Percentiles rank a stretch among this genome's conserved stretches.
Conservation (phyloP, 768 basidiomycete genomes). For the Tulasnella sp. region DNA sequence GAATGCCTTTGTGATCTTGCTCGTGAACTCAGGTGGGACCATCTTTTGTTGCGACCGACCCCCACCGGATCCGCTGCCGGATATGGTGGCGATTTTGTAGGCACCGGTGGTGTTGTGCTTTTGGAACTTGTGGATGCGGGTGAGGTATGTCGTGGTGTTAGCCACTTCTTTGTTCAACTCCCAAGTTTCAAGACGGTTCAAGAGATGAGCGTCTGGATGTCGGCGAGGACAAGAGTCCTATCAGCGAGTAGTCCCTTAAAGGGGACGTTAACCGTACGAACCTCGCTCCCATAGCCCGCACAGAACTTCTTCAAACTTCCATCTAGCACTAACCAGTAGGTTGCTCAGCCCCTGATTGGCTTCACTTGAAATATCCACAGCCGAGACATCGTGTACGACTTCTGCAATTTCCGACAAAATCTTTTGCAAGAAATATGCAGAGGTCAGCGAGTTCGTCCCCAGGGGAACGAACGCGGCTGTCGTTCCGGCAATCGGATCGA, state of each 20-base stretch:
- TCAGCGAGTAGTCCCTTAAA: not conserved
- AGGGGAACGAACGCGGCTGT: slow-evolving; percentile 62
- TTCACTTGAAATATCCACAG: slow-evolving; percentile 81
- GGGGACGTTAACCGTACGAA: slow-evolving; percentile 43
- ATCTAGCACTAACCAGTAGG: slow-evolving; percentile 78
- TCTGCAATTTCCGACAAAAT: slow-evolving; percentile 87
- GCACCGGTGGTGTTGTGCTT: slow-evolving; percentile 72
- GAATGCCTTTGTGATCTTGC: slow-evolving; percentile 82
- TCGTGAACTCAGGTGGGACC: slow-evolving; percentile 64
- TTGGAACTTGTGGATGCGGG: slow-evolving; percentile 81
- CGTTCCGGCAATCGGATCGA: slow-evolving; percentile 42
- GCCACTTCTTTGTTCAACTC: slow-evolving; percentile 61
- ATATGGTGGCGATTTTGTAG: slow-evolving; percentile 73
- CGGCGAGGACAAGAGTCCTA: slow-evolving; percentile 30
- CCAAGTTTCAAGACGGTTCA: slow-evolving; percentile 91
- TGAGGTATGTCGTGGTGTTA: slow-evolving; percentile 72
- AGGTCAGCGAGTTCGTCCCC: slow-evolving; percentile 80
- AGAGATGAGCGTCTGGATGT: slow-evolving; percentile 71
- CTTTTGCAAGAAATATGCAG: slow-evolving; percentile 76
- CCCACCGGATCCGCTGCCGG: slow-evolving; percentile 53
- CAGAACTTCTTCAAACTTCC: slow-evolving; percentile 86
- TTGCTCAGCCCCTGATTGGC: slow-evolving; percentile 66
- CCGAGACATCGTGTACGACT: slow-evolving; percentile 75
- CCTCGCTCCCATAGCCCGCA: slow-evolving; percentile 82
- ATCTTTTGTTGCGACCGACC: slow-evolving; percentile 57